These are phyloP conservation scores for Pisolithus orientalis DNA, from an alignment of 768 basidiomycete species.

Conservation along the genomic window DNA sequence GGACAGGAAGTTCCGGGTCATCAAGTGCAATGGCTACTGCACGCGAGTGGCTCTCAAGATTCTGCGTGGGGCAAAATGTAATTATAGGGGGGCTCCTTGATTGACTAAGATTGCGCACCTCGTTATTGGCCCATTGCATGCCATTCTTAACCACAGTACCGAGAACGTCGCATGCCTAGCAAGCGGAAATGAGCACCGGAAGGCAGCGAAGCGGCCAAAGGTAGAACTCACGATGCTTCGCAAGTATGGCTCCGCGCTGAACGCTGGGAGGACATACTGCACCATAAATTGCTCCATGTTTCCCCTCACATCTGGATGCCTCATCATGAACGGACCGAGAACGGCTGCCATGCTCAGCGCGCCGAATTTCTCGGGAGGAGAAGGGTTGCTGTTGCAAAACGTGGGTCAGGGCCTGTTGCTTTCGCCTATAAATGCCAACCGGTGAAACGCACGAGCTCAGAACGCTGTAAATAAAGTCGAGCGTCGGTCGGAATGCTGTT, in stretches of 20 bases:
- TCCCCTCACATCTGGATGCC: constrained; percentile 71
- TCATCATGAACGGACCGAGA: constrained; percentile 75
- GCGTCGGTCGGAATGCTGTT: constrained; percentile 73
- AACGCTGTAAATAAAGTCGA: constrained; percentile 72
- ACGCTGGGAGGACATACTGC: constrained; percentile 69
- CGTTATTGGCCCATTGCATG: constrained; percentile 57
- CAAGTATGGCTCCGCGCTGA: constrained; percentile 66
- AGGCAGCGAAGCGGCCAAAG: background rate
- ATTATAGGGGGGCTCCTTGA: background rate
- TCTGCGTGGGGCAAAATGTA: constrained; percentile 30
- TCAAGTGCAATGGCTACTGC: constrained; percentile 64
- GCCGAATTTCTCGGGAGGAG: constrained; percentile 69
- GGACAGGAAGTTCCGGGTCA: constrained; percentile 75
- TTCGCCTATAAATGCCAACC: background rate
- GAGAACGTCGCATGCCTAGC: constrained; percentile 74
- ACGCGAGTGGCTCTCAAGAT: constrained; percentile 56
- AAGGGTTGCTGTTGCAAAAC: constrained; percentile 32
- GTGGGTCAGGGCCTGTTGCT: background rate
- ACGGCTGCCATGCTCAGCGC: constrained; percentile 79
- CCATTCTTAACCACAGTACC: constrained; percentile 66
- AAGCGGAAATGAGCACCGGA: constrained; percentile 1
- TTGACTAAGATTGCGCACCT: constrained; percentile 33
- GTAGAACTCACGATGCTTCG: constrained; percentile 60
- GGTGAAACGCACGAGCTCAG: constrained; percentile 49
- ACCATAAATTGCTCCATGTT: constrained; percentile 76